phyloP scores from a whole-genome alignment of 495 filamentous ascomycete genomes.

The Ascodesmis nigricans region DNA sequence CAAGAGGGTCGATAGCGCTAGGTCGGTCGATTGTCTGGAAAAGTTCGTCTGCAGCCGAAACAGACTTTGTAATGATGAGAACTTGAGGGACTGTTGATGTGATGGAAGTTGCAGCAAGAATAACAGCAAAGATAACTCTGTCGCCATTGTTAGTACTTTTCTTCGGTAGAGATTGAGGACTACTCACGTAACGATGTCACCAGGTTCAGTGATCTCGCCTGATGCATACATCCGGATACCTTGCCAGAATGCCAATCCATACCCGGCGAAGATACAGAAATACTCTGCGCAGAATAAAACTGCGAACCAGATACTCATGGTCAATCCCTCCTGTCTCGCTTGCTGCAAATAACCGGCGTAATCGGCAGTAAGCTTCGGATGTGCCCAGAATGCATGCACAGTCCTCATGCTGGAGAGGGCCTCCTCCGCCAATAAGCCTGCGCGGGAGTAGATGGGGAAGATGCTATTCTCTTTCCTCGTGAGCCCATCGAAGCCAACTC shows the following conservation, averaged over 20 bases:
- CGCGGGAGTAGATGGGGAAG: neutral
- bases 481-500: slow-evolving; percentile 1
- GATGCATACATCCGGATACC: slow-evolving; percentile 6
- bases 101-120: slow-evolving; percentile 6
- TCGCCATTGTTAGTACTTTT: neutral
- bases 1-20: neutral
- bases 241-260: slow-evolving; percentile 13
- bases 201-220: slow-evolving; percentile 6
- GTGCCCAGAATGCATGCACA: slow-evolving; percentile 8
- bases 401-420: slow-evolving; percentile 8
- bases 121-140: slow-evolving; percentile 4
- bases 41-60: neutral
- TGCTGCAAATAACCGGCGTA: neutral
- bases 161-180: neutral
- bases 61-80: neutral
- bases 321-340: slow-evolving; percentile 1
- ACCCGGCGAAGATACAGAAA: slow-evolving; percentile 5
- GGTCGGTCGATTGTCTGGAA: neutral
- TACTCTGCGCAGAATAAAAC: slow-evolving; percentile 7
- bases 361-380: slow-evolving; percentile 4
- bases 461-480: slow-evolving; percentile 1
- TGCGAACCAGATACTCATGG: neutral
- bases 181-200: slow-evolving; percentile 3
- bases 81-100: neutral
- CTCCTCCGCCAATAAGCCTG: slow-evolving; percentile 12